Percentiles rank a stretch among this genome's conserved stretches.
Conservation (phyloP, 2,329 filamentous ascomycete species). For the Trichoderma atrobrunneum region DNA sequence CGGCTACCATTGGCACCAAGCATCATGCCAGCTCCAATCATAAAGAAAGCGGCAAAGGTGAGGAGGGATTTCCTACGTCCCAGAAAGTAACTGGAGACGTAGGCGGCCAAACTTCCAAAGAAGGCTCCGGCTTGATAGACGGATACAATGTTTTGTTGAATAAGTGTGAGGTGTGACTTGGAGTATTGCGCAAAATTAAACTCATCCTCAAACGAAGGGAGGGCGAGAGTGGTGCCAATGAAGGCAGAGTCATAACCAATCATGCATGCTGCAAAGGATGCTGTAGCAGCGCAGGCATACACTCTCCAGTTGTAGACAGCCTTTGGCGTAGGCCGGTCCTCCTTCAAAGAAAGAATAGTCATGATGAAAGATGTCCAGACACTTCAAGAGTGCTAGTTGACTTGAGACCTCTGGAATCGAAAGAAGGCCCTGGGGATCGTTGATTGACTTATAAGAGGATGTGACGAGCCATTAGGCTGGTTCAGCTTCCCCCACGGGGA, state of each 20-base stretch:
- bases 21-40: constrained; percentile 14
- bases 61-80: constrained; percentile 10
- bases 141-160: constrained; percentile 10
- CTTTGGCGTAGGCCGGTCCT: constrained; percentile 15
- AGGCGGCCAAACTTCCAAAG: constrained; percentile 10
- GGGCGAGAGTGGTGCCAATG: constrained; percentile 13
- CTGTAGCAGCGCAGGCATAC: constrained; percentile 12
- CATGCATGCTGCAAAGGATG: constrained; percentile 15
- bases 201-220: constrained; percentile 12
- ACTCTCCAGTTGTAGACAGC: constrained; percentile 13
- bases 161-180: not conserved
- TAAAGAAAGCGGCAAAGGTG: not conserved
- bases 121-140: constrained; percentile 13
- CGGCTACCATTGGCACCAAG: constrained; percentile 4
- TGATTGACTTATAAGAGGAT: constrained; percentile 1
- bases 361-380: not conserved
- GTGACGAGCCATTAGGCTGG: not conserved
- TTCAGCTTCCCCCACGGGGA: constrained; percentile 11
- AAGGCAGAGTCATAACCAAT: constrained; percentile 16
- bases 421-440: not conserved
- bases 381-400: not conserved
- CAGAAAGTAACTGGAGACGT: constrained; percentile 10
- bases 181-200: constrained; percentile 9
- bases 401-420: not conserved
- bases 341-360: constrained; percentile 6